A percentile compares a stretch with the other conserved stretches of the same genome.
phyloP scores from a whole-genome alignment of 495 filamentous ascomycete genomes.

The Penicillium paxilli region DNA sequence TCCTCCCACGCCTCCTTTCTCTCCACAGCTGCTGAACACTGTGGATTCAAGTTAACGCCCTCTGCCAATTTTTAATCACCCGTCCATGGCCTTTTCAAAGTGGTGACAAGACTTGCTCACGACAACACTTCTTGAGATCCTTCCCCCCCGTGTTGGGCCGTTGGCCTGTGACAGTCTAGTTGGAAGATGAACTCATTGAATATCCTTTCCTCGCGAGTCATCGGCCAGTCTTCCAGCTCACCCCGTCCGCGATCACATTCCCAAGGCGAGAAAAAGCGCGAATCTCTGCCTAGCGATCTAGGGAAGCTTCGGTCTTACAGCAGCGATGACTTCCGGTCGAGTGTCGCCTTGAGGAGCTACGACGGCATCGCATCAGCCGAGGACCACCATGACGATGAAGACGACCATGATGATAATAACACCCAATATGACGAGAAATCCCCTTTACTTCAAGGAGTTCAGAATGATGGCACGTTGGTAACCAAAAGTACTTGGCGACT shows the following conservation, averaged over 20 bases:
- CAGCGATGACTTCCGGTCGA: conserved; percentile 37
- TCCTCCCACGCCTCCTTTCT: too few relatives aligned
- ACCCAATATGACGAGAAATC: conserved; percentile 63
- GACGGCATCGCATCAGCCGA: conserved; percentile 30
- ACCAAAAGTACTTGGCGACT: conserved; percentile 50
- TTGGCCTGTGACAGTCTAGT: conserved; percentile 57
- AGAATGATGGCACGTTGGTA: conserved; percentile 54
- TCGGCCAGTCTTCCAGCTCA: conserved; percentile 57
- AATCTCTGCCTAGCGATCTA: conserved; percentile 42
- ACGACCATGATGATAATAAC: conserved; percentile 28
- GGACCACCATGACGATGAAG: conserved; percentile 29
- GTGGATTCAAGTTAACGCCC: too few relatives aligned
- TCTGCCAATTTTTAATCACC: conserved; percentile 4
- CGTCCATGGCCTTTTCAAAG: conserved; percentile 17
- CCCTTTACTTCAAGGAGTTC: conserved; percentile 51
- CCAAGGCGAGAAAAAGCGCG: conserved; percentile 54
- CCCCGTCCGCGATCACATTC: conserved; percentile 66
- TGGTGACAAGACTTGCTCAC: conserved; percentile 30
- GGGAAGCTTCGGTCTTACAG: conserved; percentile 51
- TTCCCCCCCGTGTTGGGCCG: conserved; percentile 43
- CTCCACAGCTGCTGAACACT: too few relatives aligned
- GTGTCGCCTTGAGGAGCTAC: conserved; percentile 30
- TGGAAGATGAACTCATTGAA: conserved; percentile 97
- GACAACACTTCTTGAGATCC: conserved; percentile 29
- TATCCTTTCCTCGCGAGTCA: conserved; percentile 85